Conservation (phyloP, 495 filamentous ascomycete species). For the Aspergillus affinis region DNA sequence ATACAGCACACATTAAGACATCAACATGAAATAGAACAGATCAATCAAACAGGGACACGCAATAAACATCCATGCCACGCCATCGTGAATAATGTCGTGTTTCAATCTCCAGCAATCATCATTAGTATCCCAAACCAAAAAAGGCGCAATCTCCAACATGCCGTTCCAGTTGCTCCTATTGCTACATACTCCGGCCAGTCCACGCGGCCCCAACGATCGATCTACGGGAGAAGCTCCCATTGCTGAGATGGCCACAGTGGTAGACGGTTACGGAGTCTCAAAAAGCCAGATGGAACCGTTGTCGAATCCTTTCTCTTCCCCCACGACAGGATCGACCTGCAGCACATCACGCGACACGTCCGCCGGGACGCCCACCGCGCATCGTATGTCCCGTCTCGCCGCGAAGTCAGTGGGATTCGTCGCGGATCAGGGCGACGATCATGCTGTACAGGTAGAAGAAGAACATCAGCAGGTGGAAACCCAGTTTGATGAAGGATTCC, state of each 20-base stretch:
- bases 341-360: conserved; percentile 7
- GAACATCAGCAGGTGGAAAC: conserved; percentile 99
- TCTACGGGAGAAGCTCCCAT: background rate
- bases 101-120: background rate
- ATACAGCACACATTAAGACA: conserved; percentile 45
- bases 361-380: conserved; percentile 34
- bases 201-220: background rate
- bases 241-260: background rate
- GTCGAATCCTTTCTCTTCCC: conserved; percentile 2
- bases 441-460: conserved; percentile 99
- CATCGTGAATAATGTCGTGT: background rate
- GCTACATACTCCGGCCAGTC: conserved; percentile 8
- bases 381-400: conserved; percentile 42
- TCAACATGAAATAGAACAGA: conserved; percentile 31
- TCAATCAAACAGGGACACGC: conserved; percentile 11
- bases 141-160: background rate
- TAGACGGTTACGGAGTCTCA: background rate
- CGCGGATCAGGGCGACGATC: conserved; percentile 97
- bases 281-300: background rate
- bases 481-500: conserved; percentile 99
- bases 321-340: conserved; percentile 7
- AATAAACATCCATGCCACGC: conserved; percentile 2
- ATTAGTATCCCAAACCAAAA: background rate
- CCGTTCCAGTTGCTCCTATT: background rate
- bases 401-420: conserved; percentile 77